phyloP scores from a whole-genome alignment of 805 yeast species.

The Ogataea polymorpha region DNA sequence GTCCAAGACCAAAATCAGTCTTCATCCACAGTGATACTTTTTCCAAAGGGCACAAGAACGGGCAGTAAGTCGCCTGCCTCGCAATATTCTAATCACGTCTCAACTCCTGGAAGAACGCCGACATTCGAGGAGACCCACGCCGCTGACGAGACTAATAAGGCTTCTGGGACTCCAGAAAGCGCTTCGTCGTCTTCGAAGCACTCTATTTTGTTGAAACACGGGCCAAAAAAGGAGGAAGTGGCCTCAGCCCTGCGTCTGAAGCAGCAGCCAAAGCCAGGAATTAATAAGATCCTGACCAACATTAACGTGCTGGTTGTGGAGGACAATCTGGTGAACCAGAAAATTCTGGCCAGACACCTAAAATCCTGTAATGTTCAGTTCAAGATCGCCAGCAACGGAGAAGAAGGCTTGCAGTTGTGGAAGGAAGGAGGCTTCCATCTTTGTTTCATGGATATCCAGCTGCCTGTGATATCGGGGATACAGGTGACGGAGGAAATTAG shows the following conservation, averaged over 20 bases:
- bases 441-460: constrained; percentile 94
- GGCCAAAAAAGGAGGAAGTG: constrained; percentile 14
- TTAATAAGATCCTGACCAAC: constrained; percentile 75
- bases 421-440: constrained; percentile 90
- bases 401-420: constrained; percentile 95
- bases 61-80: constrained; percentile 20
- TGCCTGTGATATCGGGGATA: constrained; percentile 93
- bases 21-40: constrained; percentile 45
- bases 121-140: not conserved
- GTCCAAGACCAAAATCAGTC: constrained; percentile 7
- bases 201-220: constrained; percentile 2
- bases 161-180: not conserved
- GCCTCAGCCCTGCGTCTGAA: constrained; percentile 14
- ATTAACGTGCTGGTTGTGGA: constrained; percentile 92
- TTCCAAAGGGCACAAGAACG: constrained; percentile 39
- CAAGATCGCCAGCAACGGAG: constrained; percentile 87
- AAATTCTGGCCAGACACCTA: constrained; percentile 84
- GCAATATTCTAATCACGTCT: not conserved
- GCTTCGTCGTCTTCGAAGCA: constrained; percentile 5
- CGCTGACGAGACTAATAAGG: constrained; percentile 4
- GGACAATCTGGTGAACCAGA: constrained; percentile 92
- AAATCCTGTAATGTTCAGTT: constrained; percentile 81
- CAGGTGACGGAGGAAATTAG: constrained; percentile 94
- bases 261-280: constrained; percentile 33
- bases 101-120: constrained; percentile 1